Conservation (phyloP, 164 flowering plant species). For the Macadamia tetraphylla region DNA sequence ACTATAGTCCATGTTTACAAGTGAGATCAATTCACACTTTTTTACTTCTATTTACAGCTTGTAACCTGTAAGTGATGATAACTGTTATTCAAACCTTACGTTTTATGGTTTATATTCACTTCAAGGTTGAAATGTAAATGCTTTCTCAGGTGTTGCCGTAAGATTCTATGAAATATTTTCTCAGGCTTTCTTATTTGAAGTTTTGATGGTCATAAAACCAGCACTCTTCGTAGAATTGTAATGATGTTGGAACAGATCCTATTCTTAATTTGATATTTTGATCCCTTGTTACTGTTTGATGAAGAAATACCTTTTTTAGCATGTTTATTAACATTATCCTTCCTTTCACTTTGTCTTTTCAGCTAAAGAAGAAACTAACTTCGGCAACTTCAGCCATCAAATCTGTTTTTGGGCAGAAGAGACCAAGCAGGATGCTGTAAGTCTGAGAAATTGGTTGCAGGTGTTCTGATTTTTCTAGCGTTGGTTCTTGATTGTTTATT, state of each 20-base stretch:
- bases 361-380: slow-evolving; percentile 72
- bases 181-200: too few relatives aligned
- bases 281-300: neutral
- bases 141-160: too few relatives aligned
- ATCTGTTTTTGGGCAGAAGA: slow-evolving; percentile 72
- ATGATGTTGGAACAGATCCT: neutral
- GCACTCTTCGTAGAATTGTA: neutral
- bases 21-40: too few relatives aligned
- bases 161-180: too few relatives aligned
- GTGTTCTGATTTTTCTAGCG: slow-evolving; percentile 1
- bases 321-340: slow-evolving; percentile 1
- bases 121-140: too few relatives aligned
- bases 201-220: too few relatives aligned
- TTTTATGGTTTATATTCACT: too few relatives aligned
- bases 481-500: slow-evolving; percentile 4
- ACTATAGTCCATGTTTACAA: too few relatives aligned
- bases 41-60: too few relatives aligned
- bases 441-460: slow-evolving; percentile 16
- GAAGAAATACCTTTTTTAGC: neutral
- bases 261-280: neutral
- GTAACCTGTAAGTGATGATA: too few relatives aligned
- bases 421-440: slow-evolving; percentile 59
- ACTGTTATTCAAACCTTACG: too few relatives aligned
- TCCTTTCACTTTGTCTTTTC: slow-evolving; percentile 11
- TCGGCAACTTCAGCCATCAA: slow-evolving; percentile 89